Percentiles rank a stretch among this genome's conserved stretches.
phyloP scores from a whole-genome alignment of 2,329 filamentous ascomycete genomes.

The Colletotrichum filicis region DNA sequence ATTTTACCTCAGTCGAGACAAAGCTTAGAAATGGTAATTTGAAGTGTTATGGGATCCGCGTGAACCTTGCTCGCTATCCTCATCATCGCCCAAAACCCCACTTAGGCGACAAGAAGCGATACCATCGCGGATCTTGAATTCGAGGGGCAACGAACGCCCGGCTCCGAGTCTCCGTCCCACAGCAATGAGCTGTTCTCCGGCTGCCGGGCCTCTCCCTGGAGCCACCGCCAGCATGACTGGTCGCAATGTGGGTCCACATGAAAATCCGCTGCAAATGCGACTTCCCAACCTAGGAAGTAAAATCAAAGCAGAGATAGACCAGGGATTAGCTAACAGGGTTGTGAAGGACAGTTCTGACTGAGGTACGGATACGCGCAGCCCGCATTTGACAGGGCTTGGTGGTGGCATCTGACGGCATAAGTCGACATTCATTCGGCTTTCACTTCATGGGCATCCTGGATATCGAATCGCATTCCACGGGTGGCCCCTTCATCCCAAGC shows the following conservation, averaged over 20 bases:
- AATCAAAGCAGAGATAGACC: constrained; percentile 19
- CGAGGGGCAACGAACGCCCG: constrained; percentile 12
- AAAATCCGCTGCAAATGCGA: constrained; percentile 30
- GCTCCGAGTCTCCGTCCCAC: constrained; percentile 23
- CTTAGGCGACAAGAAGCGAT: constrained; percentile 16
- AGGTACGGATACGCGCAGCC: constrained; percentile 30
- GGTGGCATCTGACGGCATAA: constrained; percentile 17
- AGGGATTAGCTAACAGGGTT: constrained; percentile 30
- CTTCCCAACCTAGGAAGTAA: constrained; percentile 22
- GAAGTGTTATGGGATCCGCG: background rate
- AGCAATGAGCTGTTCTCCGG: constrained; percentile 30
- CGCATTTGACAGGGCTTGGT: constrained; percentile 18
- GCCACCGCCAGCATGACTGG: constrained; percentile 29
- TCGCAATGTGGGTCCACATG: constrained; percentile 18
- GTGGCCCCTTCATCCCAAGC: constrained; percentile 6
- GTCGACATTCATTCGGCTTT: constrained; percentile 24
- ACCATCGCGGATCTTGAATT: constrained; percentile 13
- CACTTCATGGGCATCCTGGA: constrained; percentile 15
- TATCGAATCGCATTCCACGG: constrained; percentile 18
- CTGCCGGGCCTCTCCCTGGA: constrained; percentile 31
- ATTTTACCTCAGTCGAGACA: background rate
- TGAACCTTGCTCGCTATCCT: constrained; percentile 9
- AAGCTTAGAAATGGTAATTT: background rate
- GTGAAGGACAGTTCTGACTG: constrained; percentile 9
- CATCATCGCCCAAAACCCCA: constrained; percentile 5